Conservation (phyloP, 1,284 basidiomycete genomes). For the Cryptococcus sp. region DNA sequence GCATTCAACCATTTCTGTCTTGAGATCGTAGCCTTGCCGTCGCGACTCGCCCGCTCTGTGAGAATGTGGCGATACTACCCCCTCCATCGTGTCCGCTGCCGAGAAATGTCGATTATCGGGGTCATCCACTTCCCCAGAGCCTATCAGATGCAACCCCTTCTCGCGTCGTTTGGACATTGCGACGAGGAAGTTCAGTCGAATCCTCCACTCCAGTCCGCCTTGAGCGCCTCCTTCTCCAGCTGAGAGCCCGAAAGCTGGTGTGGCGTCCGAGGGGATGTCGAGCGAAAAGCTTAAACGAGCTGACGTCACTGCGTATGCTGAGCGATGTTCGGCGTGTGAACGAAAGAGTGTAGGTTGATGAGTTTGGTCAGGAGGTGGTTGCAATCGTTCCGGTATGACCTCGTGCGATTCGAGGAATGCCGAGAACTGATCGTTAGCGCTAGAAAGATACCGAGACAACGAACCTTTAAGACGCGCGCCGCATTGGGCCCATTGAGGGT, state of each 20-base stretch:
- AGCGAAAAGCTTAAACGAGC: constrained; percentile 77
- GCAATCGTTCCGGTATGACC: constrained; percentile 63
- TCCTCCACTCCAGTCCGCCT: constrained; percentile 83
- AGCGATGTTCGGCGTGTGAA: constrained; percentile 79
- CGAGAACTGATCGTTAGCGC: constrained; percentile 62
- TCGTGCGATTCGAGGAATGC: constrained; percentile 85
- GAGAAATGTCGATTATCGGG: constrained; percentile 21
- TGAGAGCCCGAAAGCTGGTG: constrained; percentile 68
- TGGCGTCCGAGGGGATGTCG: constrained; percentile 84
- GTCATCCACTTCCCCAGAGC: constrained; percentile 17
- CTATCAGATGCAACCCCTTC: constrained; percentile 31
- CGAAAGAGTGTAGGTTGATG: constrained; percentile 50
- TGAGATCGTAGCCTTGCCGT: constrained; percentile 55
- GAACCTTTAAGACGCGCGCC: constrained; percentile 71
- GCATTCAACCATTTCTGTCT: constrained; percentile 82
- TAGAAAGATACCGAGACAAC: constrained; percentile 17
- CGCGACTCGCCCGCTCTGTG: not conserved
- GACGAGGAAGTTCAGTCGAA: constrained; percentile 77
- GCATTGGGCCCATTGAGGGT: constrained; percentile 68
- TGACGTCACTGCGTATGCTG: constrained; percentile 69
- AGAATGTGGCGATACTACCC: constrained; percentile 2
- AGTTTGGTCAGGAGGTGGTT: constrained; percentile 54
- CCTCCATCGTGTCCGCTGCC: constrained; percentile 10
- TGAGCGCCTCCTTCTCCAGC: constrained; percentile 54
- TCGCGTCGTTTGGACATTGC: constrained; percentile 64